Percentiles rank a stretch among this genome's conserved stretches.
These are phyloP conservation scores for Thuja plicata DNA, from an alignment of 83 land plant genomes.

Conservation along the genomic window DNA sequence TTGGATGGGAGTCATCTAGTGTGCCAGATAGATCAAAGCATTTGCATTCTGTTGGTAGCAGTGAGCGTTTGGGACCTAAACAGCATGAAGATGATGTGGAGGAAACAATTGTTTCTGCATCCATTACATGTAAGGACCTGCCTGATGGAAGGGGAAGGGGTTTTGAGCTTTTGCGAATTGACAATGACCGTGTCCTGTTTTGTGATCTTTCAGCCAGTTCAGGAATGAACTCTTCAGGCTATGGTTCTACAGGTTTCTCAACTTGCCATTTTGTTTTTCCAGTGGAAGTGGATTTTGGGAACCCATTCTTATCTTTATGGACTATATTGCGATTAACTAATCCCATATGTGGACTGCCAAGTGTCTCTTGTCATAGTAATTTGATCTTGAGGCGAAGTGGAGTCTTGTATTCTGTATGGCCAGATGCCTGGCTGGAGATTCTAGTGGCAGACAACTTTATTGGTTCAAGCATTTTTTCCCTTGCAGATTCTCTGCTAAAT, in stretches of 20 bases:
- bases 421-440: constrained; percentile 48
- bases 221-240: neutral
- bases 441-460: constrained; percentile 41
- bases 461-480: constrained; percentile 35
- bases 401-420: constrained; percentile 31
- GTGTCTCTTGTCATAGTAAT: constrained; percentile 20
- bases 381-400: constrained; percentile 32
- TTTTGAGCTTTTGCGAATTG: neutral
- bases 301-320: constrained; percentile 15
- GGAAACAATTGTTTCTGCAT: neutral
- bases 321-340: neutral
- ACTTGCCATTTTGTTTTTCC: constrained; percentile 14
- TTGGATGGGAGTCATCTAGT: neutral
- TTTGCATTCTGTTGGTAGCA: neutral
- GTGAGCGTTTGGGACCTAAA: neutral
- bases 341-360: neutral
- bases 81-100: neutral
- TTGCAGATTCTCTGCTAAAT: constrained; percentile 46
- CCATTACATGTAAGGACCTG: neutral
- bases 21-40: neutral
- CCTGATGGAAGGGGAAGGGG: neutral
- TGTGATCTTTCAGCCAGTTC: neutral
- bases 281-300: constrained; percentile 5
- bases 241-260: neutral
- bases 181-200: neutral